These are phyloP conservation scores for Zygotorulaspora florentina DNA, from an alignment of 805 yeast genomes.

Conservation along the genomic window DNA sequence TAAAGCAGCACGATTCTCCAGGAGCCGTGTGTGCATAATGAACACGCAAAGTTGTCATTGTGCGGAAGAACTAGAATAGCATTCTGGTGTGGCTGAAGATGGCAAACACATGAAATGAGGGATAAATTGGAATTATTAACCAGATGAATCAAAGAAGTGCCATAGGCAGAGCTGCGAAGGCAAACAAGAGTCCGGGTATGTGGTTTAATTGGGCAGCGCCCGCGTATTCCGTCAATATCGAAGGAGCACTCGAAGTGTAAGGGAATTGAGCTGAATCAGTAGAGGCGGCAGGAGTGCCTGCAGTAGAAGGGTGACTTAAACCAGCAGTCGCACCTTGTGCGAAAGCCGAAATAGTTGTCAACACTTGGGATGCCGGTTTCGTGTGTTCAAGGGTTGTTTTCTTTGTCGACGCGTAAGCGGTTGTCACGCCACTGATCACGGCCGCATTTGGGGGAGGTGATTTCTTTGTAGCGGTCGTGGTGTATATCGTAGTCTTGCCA, in stretches of 20 bases:
- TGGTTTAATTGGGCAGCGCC: conserved; percentile 3
- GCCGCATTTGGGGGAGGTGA: not conserved
- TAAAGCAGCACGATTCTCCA: no score
- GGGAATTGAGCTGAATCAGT: not conserved
- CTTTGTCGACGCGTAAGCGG: not conserved
- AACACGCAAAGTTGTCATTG: no score
- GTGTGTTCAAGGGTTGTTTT: no score
- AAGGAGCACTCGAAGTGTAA: not conserved
- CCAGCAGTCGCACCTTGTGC: not conserved
- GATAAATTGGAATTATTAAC: no score
- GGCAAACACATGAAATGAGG: not conserved
- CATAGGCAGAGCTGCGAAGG: conserved; percentile 2
- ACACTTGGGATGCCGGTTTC: no score
- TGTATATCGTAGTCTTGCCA: conserved; percentile 9
- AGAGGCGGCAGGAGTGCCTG: not conserved
- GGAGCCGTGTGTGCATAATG: no score
- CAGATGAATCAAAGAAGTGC: not conserved
- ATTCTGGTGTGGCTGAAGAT: no score
- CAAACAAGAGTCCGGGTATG: conserved; percentile 1
- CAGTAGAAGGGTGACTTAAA: not conserved
- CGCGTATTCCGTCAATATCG: not conserved
- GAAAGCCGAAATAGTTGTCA: not conserved
- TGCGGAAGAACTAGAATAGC: no score
- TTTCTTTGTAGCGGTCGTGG: conserved; percentile 10
- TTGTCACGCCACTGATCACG: not conserved